phyloP scores from a whole-genome alignment of 345 rosid genomes.

The Hypericum androsaemum region DNA sequence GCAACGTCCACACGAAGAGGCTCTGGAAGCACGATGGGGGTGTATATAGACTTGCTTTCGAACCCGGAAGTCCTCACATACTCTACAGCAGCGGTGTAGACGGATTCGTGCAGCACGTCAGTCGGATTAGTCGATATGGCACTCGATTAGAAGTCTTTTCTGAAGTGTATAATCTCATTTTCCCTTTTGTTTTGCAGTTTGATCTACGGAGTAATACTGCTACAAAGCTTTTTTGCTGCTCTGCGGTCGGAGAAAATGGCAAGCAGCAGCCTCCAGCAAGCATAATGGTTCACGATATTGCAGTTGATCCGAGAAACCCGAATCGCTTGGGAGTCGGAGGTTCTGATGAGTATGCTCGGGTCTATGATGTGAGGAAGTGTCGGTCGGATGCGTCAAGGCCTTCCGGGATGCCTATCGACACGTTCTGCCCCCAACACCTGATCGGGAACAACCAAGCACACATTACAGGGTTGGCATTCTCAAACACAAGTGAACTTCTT shows the following conservation, averaged over 20 bases:
- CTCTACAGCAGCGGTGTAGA: conserved; percentile 58
- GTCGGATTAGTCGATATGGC: conserved; percentile 13
- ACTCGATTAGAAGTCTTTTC: neutral
- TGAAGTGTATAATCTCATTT: neutral
- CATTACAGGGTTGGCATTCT: conserved; percentile 49
- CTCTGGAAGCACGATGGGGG: conserved; percentile 44
- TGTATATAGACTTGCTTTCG: conserved; percentile 47
- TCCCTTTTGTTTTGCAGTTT: conserved; percentile 29
- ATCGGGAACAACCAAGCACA: conserved; percentile 28
- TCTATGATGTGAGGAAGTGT: conserved; percentile 42
- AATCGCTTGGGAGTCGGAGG: conserved; percentile 50
- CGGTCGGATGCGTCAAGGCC: conserved; percentile 30
- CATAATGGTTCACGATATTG: conserved; percentile 39
- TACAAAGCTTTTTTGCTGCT: conserved; percentile 38
- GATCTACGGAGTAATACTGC: conserved; percentile 41
- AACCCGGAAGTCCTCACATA: conserved; percentile 48
- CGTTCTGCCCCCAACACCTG: conserved; percentile 40
- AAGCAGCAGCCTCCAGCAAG: conserved; percentile 32
- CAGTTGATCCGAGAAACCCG: conserved; percentile 46
- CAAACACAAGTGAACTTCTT: conserved; percentile 42
- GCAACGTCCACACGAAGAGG: conserved; percentile 33
- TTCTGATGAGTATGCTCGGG: conserved; percentile 50
- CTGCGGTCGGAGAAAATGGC: conserved; percentile 30
- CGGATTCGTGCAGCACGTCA: conserved; percentile 57
- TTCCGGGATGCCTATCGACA: conserved; percentile 35